A percentile compares a stretch with the other conserved stretches of the same genome.
These are phyloP conservation scores for Venturia nashicola DNA, from an alignment of 2,329 filamentous ascomycete genomes.

Conservation along the genomic window DNA sequence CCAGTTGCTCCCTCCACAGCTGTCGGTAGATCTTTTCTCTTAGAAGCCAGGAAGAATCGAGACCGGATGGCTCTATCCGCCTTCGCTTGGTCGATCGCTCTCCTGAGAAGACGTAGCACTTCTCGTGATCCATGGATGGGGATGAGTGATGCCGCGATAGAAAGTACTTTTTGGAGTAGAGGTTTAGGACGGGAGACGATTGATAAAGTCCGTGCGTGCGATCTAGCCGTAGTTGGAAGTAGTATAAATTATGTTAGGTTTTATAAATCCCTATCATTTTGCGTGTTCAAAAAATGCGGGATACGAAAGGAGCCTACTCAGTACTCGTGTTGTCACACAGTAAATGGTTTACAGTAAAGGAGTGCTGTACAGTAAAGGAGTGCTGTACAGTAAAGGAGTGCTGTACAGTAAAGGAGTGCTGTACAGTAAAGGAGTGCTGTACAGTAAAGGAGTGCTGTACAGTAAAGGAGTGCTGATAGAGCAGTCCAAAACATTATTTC, in stretches of 20 bases:
- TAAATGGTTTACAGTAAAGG: not conserved
- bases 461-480: not conserved
- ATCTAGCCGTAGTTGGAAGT: not conserved
- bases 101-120: conserved; percentile 32
- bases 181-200: not conserved
- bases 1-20: conserved; percentile 53
- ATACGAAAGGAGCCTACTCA: too few relatives aligned
- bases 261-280: too few relatives aligned
- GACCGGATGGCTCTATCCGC: conserved; percentile 23
- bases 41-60: conserved; percentile 28
- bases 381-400: not conserved
- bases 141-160: not conserved
- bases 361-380: too few relatives aligned
- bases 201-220: not conserved
- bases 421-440: not conserved
- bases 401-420: too few relatives aligned
- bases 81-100: conserved; percentile 26
- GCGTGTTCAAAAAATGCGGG: too few relatives aligned
- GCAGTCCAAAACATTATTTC: too few relatives aligned
- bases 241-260: not conserved
- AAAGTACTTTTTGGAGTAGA: too few relatives aligned
- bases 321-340: too few relatives aligned
- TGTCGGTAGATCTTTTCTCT: conserved; percentile 49
- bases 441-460: too few relatives aligned
- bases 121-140: conserved; percentile 33